phyloP scores from a whole-genome alignment of 2,329 filamentous ascomycete genomes.

The Ilyonectria sp. region DNA sequence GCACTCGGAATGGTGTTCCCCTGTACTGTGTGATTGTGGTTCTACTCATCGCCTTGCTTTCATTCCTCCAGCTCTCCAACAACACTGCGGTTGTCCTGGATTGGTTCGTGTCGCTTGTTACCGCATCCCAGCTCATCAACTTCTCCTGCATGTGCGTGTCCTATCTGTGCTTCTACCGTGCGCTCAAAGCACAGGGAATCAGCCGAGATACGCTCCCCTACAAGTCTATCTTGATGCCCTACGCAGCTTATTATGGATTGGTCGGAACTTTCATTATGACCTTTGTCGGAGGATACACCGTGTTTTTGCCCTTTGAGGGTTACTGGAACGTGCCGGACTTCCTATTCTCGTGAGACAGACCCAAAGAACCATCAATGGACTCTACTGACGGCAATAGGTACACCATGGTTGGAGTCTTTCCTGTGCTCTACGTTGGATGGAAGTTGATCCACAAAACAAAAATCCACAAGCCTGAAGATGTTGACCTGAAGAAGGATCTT shows the following conservation, averaged over 20 bases:
- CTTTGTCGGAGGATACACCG: slow-evolving; percentile 81
- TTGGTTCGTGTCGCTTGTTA: slow-evolving; percentile 80
- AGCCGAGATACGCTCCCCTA: slow-evolving; percentile 79
- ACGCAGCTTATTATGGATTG: slow-evolving; percentile 77
- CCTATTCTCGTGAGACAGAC: slow-evolving; percentile 75
- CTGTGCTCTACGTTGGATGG: slow-evolving; percentile 78
- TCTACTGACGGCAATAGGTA: slow-evolving; percentile 61
- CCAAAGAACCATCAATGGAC: background rate
- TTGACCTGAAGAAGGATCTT: slow-evolving; percentile 74
- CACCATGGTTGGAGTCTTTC: slow-evolving; percentile 81
- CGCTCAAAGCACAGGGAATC: slow-evolving; percentile 78
- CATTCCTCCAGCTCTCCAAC: slow-evolving; percentile 81
- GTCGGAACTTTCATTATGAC: slow-evolving; percentile 78
- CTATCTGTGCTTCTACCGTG: slow-evolving; percentile 81
- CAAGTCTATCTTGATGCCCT: slow-evolving; percentile 79
- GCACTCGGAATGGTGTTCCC: slow-evolving; percentile 77
- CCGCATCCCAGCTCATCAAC: slow-evolving; percentile 82
- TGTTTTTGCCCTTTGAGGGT: slow-evolving; percentile 74
- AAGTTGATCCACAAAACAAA: slow-evolving; percentile 78
- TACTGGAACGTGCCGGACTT: slow-evolving; percentile 80
- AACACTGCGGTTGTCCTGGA: slow-evolving; percentile 76
- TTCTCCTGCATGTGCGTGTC: slow-evolving; percentile 79
- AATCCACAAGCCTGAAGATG: slow-evolving; percentile 68
- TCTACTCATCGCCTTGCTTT: slow-evolving; percentile 77
- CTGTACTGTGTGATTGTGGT: slow-evolving; percentile 80